Evolutionary conservation across 1,284 basidiomycete species (phyloP), one percentile per base, ranked within the genome.

Genomic region (Trametes pubescens): DNA sequence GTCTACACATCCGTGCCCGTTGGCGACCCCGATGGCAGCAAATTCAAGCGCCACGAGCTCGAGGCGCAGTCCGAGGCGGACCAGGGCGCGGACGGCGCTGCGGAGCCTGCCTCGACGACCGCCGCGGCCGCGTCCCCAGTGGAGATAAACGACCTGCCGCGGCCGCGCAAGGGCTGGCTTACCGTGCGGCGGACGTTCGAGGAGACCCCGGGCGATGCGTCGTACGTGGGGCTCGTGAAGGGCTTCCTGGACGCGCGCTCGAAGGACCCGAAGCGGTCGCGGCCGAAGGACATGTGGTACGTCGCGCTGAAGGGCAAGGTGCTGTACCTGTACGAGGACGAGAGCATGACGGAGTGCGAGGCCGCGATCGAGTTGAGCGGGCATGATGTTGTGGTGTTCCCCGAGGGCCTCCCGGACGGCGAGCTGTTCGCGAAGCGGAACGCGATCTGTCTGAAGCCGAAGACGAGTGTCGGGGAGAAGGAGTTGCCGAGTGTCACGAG

Each of bases 321-420:
- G 38, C 81, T 98, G 24, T 98, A 94, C 76, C 80, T 98, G 22
- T 97, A 97, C 78, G 93, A 96, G 76, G 92, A 95, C 77, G 93
- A 96, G 77, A 83, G 82, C 29, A 92, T 93, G 88, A 85, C 85
- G 49, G 94, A 97, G 71, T 95, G 93, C 77, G 90, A 91, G 71
- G 93, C 90, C 3, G 95, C 89, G 13, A 86, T 98, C 54, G 90
- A 95, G 74, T 79, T 98, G 55, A 82, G 88, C 53, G 79, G 87
- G 10, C 92, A 95, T 76, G 84, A 90, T 55, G 90, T 96, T 44
- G 78, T 83, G 26, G 80, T 97, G 47, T 92, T 85, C 74, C 91
- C 91, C 14, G 89, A 90, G 70, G 87, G 86, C 22, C 79, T 91
- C 26, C 77, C 84, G 61, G 94, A 96, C 69, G 95, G 91, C 34